A percentile compares a stretch with the other conserved stretches of the same genome.
These are phyloP conservation scores for Emericellopsis terricola DNA, from an alignment of 495 filamentous ascomycete genomes.

Conservation along the genomic window DNA sequence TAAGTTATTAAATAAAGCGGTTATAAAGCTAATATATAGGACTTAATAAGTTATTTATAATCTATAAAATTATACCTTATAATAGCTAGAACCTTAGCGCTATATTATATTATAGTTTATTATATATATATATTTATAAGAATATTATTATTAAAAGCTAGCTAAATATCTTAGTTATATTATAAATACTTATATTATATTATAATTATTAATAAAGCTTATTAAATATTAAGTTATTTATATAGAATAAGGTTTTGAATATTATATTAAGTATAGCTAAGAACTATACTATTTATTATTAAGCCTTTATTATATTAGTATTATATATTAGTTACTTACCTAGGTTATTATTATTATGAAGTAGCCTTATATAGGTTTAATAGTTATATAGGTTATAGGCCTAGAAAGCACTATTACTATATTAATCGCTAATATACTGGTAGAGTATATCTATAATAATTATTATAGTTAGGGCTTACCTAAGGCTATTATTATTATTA, in stretches of 20 bases:
- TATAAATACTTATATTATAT: background rate
- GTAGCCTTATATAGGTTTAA: background rate
- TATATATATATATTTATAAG: constrained; percentile 3
- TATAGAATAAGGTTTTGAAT: too few species aligned
- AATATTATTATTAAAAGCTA: background rate
- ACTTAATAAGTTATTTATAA: background rate
- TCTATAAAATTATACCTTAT: constrained; percentile 1
- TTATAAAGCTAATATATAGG: background rate
- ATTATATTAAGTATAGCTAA: too few species aligned
- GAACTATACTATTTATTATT: too few species aligned
- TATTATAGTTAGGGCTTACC: background rate
- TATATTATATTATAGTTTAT: background rate
- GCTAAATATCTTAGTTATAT: background rate
- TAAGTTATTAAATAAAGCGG: background rate
- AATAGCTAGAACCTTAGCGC: background rate
- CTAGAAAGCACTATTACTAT: constrained; percentile 1
- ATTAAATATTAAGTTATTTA: too few species aligned
- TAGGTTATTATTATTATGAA: background rate
- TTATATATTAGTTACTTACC: too few species aligned
- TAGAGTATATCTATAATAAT: constrained; percentile 1
- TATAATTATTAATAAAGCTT: background rate
- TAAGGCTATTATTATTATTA: background rate
- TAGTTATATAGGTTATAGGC: background rate
- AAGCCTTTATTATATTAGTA: background rate
- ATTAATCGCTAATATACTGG: background rate